Evolutionary conservation across 176 grass and related monocot genomes (phyloP).

Genomic region (Musa schizocarpa): DNA sequence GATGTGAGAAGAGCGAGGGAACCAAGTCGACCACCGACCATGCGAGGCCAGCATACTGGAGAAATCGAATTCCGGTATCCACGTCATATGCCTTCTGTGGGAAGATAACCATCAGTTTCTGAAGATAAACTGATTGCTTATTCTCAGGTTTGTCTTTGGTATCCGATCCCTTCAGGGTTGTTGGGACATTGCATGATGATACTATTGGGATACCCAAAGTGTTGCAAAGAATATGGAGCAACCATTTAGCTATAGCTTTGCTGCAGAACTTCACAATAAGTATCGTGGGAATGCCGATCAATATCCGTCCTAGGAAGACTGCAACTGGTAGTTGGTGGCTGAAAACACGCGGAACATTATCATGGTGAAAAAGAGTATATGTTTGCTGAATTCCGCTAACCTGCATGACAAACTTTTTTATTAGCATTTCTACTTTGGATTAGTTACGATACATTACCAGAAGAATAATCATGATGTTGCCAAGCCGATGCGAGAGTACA

Average conservation of each 20-base stretch:
- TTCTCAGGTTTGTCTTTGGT: slow-evolving; percentile 25
- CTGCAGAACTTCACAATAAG: slow-evolving; percentile 78
- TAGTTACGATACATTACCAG: no score
- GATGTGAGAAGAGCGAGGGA: slow-evolving; percentile 52
- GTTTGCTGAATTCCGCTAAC: slow-evolving; percentile 79
- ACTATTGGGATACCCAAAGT: slow-evolving; percentile 69
- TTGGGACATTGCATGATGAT: slow-evolving; percentile 73
- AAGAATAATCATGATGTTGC: no score
- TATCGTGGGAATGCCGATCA: slow-evolving; percentile 77
- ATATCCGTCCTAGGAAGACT: slow-evolving; percentile 36
- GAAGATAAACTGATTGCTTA: slow-evolving; percentile 54
- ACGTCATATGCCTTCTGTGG: slow-evolving; percentile 79
- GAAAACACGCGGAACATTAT: slow-evolving; percentile 48
- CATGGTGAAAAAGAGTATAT: slow-evolving; percentile 63
- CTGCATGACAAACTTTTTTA: slow-evolving; percentile 23
- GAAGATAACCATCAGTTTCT: slow-evolving; percentile 43
- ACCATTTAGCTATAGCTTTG: slow-evolving; percentile 88
- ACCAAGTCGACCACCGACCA: slow-evolving; percentile 94
- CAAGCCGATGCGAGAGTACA: no score
- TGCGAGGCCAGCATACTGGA: slow-evolving; percentile 79
- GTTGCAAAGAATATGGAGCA: slow-evolving; percentile 78
- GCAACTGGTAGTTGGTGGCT: slow-evolving; percentile 41
- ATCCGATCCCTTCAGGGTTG: slow-evolving; percentile 36
- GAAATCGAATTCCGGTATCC: slow-evolving; percentile 83
- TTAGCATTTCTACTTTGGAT: neutral